A percentile compares a stretch with the other conserved stretches of the same genome.
phyloP scores from a whole-genome alignment of 768 basidiomycete genomes.

The Tricholoma flavovirens region DNA sequence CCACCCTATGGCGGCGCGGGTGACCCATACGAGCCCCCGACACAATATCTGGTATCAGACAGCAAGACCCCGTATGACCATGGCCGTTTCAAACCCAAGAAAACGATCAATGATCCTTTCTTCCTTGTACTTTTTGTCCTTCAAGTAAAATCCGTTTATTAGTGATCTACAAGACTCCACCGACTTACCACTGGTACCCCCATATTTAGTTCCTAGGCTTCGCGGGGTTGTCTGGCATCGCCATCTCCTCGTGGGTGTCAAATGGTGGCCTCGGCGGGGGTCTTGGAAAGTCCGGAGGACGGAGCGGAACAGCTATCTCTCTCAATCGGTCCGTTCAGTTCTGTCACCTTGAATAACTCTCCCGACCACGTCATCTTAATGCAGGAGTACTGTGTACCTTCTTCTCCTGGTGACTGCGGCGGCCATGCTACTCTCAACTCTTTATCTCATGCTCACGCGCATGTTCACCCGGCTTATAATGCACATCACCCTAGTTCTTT shows the following conservation, averaged over 20 bases:
- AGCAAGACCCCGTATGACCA: conserved; percentile 54
- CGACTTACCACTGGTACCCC: neutral
- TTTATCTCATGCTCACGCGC: conserved; percentile 67
- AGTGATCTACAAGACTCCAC: neutral
- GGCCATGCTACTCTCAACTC: conserved; percentile 56
- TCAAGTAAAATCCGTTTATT: conserved; percentile 36
- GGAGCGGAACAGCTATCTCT: conserved; percentile 54
- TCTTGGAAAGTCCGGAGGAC: conserved; percentile 50
- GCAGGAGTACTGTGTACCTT: conserved; percentile 70
- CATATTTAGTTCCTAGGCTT: conserved; percentile 56
- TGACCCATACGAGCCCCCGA: conserved; percentile 19
- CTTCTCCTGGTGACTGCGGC: conserved; percentile 67
- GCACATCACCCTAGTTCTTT: conserved; percentile 67
- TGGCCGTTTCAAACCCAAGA: conserved; percentile 64
- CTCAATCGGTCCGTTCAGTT: conserved; percentile 51
- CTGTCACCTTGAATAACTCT: neutral
- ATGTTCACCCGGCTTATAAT: conserved; percentile 70
- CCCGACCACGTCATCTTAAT: neutral
- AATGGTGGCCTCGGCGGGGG: conserved; percentile 70
- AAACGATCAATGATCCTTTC: conserved; percentile 64
- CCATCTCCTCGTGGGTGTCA: conserved; percentile 55
- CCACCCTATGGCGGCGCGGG: conserved; percentile 28
- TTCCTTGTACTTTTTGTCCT: conserved; percentile 69
- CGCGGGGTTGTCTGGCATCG: conserved; percentile 60
- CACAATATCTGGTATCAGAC: conserved; percentile 18